A percentile compares a stretch with the other conserved stretches of the same genome.
Evolutionary conservation across 179 eudicot species (phyloP).

Genomic region (Beta macrorhiza): DNA sequence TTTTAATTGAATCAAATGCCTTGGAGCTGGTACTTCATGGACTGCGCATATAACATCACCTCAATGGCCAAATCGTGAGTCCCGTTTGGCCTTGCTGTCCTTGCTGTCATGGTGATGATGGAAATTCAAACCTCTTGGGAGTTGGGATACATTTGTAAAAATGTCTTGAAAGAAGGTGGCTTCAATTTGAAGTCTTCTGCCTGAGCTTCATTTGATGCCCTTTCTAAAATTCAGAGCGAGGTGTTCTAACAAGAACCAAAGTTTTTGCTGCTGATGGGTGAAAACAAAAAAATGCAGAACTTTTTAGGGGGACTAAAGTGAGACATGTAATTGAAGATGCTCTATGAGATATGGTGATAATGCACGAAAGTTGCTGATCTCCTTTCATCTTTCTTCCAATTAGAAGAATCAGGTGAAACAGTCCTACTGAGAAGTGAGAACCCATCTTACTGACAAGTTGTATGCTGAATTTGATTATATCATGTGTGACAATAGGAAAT

Average conservation of each 20-base stretch:
- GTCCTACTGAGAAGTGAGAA: background rate
- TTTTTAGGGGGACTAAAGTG: background rate
- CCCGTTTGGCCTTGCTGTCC: background rate
- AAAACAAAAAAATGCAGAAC: background rate
- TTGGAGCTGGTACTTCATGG: background rate
- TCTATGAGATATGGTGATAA: too few relatives aligned
- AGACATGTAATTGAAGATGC: too few relatives aligned
- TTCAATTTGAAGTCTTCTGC: background rate
- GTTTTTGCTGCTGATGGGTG: background rate
- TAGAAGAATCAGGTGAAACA: background rate
- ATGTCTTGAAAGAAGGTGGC: background rate
- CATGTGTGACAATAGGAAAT: background rate
- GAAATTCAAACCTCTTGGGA: background rate
- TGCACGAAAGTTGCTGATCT: background rate
- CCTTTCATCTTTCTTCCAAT: background rate
- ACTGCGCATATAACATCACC: background rate
- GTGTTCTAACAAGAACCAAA: background rate
- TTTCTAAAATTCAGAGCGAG: background rate
- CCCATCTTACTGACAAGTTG: constrained; percentile 1
- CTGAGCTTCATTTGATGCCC: background rate
- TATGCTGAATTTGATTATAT: constrained; percentile 12
- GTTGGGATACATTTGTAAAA: background rate
- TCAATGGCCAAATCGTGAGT: background rate
- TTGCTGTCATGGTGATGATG: background rate
- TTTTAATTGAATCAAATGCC: background rate